Conservation (phyloP, 2,329 filamentous ascomycete species). For the Chlorencoelia australis region DNA sequence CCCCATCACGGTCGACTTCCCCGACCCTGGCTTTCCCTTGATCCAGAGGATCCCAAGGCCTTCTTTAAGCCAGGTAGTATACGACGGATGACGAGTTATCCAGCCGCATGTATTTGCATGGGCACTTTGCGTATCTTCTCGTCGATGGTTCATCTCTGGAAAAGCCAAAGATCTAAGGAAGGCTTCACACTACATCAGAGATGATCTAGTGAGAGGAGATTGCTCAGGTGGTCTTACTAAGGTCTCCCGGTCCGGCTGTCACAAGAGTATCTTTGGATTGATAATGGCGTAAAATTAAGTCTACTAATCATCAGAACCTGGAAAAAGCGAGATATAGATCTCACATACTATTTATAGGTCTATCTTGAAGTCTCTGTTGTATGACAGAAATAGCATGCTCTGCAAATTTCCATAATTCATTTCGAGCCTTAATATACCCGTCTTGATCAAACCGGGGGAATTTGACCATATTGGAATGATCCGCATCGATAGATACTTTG, state of each 20-base stretch:
- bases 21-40: conserved; percentile 32
- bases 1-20: conserved; percentile 32
- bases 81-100: conserved; percentile 23
- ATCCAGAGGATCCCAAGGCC: conserved; percentile 29
- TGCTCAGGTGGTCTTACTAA: conserved; percentile 1
- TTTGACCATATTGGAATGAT: conserved; percentile 4
- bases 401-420: conserved; percentile 4
- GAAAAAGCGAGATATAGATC: conserved; percentile 1
- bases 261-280: not conserved
- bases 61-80: conserved; percentile 15
- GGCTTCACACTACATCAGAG: conserved; percentile 6
- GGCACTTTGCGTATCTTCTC: conserved; percentile 17
- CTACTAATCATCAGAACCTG: conserved; percentile 2
- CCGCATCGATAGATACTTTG: conserved; percentile 3
- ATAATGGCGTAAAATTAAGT: conserved; percentile 1
- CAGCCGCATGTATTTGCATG: conserved; percentile 27
- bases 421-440: conserved; percentile 3
- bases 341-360: conserved; percentile 2
- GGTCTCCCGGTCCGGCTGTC: not conserved
- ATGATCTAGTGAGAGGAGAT: not conserved
- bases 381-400: conserved; percentile 3
- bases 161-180: conserved; percentile 28
- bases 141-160: conserved; percentile 22
- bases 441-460: conserved; percentile 3
- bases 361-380: conserved; percentile 1